phyloP scores from a whole-genome alignment of 139 green algal species.

The Ettlia oleoabundans region DNA sequence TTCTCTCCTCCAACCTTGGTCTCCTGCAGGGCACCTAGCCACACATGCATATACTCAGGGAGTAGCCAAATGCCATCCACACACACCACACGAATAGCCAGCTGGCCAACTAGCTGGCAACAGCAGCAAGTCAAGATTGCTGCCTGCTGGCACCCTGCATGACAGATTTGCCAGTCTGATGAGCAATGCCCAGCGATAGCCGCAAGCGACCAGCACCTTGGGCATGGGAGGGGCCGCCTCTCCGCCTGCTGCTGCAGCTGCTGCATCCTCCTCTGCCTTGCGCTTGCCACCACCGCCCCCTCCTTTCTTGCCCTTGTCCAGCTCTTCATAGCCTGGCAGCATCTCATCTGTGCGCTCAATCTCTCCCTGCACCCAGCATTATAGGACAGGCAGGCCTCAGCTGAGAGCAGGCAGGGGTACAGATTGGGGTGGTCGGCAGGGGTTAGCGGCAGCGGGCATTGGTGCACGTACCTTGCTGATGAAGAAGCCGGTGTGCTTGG shows the following conservation, averaged over 20 bases:
- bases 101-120: too few species aligned
- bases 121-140: too few species aligned
- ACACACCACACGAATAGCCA: background rate
- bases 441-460: background rate
- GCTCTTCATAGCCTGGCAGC: conserved; percentile 25
- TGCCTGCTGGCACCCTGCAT: background rate
- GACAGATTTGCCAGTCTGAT: background rate
- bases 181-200: background rate
- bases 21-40: background rate
- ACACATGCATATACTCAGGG: background rate
- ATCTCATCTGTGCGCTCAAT: conserved; percentile 44
- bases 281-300: conserved; percentile 17
- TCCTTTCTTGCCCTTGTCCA: background rate
- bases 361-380: conserved; percentile 29
- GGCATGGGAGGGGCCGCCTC: background rate
- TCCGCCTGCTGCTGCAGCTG: background rate
- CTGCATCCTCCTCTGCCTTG: conserved; percentile 12
- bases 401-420: background rate
- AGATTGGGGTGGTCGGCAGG: too few species aligned
- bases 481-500: conserved; percentile 59
- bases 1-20: background rate
- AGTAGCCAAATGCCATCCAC: too few species aligned
- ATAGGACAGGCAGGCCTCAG: background rate
- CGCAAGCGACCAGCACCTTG: background rate
- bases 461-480: conserved; percentile 43